These are phyloP conservation scores for Enterocytospora artemiae DNA, from an alignment of 371 early-diverging fungal species.

Conservation along the genomic window DNA sequence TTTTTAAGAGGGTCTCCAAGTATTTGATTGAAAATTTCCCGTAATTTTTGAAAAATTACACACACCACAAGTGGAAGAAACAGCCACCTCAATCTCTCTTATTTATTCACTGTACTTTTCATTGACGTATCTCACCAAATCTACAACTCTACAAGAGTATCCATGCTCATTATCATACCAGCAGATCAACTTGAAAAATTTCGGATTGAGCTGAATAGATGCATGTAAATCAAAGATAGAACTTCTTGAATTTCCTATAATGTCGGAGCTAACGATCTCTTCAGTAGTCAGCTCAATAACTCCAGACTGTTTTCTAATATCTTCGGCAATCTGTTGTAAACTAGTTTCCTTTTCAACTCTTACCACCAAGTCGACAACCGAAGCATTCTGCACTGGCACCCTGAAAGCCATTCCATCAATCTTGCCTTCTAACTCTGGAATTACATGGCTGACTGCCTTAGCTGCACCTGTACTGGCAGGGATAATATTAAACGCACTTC, in stretches of 20 bases:
- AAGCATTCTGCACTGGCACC: constrained; percentile 88
- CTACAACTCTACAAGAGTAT: constrained; percentile 71
- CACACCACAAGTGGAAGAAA: not conserved
- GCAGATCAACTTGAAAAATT: constrained; percentile 89
- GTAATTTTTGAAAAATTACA: not conserved
- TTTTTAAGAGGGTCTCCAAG: not conserved
- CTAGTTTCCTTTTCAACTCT: constrained; percentile 66
- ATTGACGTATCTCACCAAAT: constrained; percentile 52
- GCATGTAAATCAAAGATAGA: constrained; percentile 90
- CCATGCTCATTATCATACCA: constrained; percentile 77
- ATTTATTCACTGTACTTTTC: no score
- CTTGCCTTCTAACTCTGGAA: constrained; percentile 85
- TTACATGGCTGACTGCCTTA: constrained; percentile 93
- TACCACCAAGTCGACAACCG: constrained; percentile 90
- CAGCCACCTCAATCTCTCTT: no score
- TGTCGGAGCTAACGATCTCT: constrained; percentile 88
- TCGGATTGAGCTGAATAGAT: constrained; percentile 81
- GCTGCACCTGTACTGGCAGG: constrained; percentile 98
- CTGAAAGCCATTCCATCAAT: constrained; percentile 63
- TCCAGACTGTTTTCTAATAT: constrained; percentile 62
- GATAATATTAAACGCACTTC: constrained; percentile 95
- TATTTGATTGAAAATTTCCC: not conserved
- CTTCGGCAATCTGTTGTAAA: constrained; percentile 11
- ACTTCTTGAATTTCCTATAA: constrained; percentile 74
- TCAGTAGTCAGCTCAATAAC: constrained; percentile 87